A percentile compares a stretch with the other conserved stretches of the same genome.
Conservation (phyloP, 331 rosid genomes). For the Quercus lobata region DNA sequence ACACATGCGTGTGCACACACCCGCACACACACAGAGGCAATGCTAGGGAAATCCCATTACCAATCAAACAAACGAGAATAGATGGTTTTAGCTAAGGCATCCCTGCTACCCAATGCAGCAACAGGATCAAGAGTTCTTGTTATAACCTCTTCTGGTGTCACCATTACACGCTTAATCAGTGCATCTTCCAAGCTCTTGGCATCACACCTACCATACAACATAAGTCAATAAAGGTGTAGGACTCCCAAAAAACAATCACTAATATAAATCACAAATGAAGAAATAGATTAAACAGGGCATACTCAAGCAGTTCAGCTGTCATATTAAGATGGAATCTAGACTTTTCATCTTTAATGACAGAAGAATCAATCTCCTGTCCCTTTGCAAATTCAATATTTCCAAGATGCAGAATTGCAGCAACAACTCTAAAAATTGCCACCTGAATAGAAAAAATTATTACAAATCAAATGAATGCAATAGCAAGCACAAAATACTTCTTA, state of each 20-base stretch:
- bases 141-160: constrained; percentile 93
- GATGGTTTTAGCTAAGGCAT: constrained; percentile 88
- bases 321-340: constrained; percentile 85
- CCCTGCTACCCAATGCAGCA: constrained; percentile 91
- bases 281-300: constrained; percentile 25
- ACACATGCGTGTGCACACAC: too few species aligned
- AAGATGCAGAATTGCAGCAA: constrained; percentile 93
- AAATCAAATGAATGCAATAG: constrained; percentile 25
- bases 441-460: constrained; percentile 33
- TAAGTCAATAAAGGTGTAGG: constrained; percentile 7
- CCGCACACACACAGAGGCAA: constrained; percentile 8
- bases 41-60: constrained; percentile 43
- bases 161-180: constrained; percentile 93
- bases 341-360: constrained; percentile 83
- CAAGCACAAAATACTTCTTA: neutral
- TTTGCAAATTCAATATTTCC: constrained; percentile 94
- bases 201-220: constrained; percentile 54
- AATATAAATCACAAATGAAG: constrained; percentile 2
- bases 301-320: constrained; percentile 90
- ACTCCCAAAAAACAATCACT: neutral
- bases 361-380: constrained; percentile 90
- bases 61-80: constrained; percentile 96
- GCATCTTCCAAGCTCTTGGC: constrained; percentile 95
- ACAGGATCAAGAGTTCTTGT: constrained; percentile 97
- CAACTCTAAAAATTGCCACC: constrained; percentile 91